These are phyloP conservation scores for Boletus pseudopeckii DNA, from an alignment of 768 basidiomycete genomes.

Conservation along the genomic window DNA sequence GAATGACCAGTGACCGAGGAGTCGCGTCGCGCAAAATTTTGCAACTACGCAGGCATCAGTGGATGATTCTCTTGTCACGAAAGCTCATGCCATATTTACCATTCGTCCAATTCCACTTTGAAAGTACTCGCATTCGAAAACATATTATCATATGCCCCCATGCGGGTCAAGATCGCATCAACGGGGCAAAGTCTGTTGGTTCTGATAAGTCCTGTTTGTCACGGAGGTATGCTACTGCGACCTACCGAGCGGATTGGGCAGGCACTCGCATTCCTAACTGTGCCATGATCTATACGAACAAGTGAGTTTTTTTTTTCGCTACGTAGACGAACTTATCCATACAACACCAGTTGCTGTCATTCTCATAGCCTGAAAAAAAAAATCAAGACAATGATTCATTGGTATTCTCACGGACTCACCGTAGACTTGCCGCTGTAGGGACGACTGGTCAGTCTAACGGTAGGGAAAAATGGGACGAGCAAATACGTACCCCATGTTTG, in stretches of 20 bases:
- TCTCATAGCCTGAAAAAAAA: conserved; percentile 62
- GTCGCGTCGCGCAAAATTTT: conserved; percentile 94
- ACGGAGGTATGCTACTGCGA: neutral
- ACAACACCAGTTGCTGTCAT: conserved; percentile 95
- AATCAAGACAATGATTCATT: neutral
- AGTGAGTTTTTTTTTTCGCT: conserved; percentile 4
- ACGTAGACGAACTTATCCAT: conserved; percentile 22
- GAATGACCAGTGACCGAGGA: conserved; percentile 88
- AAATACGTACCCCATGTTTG: conserved; percentile 78
- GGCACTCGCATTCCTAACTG: conserved; percentile 96
- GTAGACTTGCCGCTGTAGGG: conserved; percentile 72
- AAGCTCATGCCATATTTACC: conserved; percentile 42
- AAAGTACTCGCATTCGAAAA: conserved; percentile 93
- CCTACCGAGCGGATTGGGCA: conserved; percentile 72
- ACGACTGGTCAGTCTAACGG: neutral
- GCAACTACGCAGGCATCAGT: conserved; percentile 49
- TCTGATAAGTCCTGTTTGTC: neutral
- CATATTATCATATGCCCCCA: conserved; percentile 99
- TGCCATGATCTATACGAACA: conserved; percentile 67
- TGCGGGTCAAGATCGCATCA: conserved; percentile 90
- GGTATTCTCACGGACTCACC: conserved; percentile 32
- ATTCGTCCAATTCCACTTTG: conserved; percentile 98
- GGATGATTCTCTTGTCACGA: neutral
- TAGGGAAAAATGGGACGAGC: neutral
- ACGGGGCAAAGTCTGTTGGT: conserved; percentile 72